These are phyloP conservation scores for Aspergillus nomiae DNA, from an alignment of 2,329 filamentous ascomycete genomes.

Conservation along the genomic window DNA sequence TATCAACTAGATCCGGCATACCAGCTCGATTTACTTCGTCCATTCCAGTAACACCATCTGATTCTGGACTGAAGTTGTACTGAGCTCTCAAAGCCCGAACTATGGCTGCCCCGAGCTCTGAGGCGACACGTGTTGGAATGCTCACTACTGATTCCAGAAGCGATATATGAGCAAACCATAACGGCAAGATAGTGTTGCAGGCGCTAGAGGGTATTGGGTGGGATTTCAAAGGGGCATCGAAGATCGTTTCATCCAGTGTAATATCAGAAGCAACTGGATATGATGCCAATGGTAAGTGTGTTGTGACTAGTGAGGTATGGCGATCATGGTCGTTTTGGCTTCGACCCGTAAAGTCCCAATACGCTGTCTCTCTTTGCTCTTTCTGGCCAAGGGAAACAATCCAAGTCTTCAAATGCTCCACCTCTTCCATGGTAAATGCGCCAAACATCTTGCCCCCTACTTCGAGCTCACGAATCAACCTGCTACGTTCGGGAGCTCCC, in stretches of 20 bases:
- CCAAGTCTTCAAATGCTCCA: slow-evolving; percentile 17
- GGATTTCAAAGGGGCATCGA: too few species aligned
- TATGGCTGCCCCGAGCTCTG: slow-evolving; percentile 34
- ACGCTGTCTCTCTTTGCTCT: too few species aligned
- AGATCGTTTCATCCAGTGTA: too few species aligned
- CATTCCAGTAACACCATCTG: slow-evolving; percentile 9
- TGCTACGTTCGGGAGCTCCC: slow-evolving; percentile 44
- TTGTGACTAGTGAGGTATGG: too few species aligned
- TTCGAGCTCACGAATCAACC: slow-evolving; percentile 44
- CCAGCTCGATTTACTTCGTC: slow-evolving; percentile 5
- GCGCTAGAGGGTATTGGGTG: too few species aligned
- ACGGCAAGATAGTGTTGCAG: slow-evolving; percentile 28
- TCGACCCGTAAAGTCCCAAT: too few species aligned
- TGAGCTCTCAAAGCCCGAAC: slow-evolving; percentile 43
- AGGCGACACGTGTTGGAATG: slow-evolving; percentile 38
- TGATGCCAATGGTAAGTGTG: too few species aligned
- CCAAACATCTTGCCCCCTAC: slow-evolving; percentile 56
- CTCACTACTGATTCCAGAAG: slow-evolving; percentile 42
- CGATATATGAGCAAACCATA: slow-evolving; percentile 40
- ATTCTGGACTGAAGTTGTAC: slow-evolving; percentile 35
- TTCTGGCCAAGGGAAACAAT: too few species aligned
- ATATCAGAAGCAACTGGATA: too few species aligned
- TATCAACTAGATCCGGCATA: too few species aligned
- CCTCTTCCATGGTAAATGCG: slow-evolving; percentile 50
- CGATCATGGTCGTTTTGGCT: too few species aligned